Evolutionary conservation across 2,329 filamentous ascomycete species (phyloP).

Genomic region (Rutstroemia sp.): DNA sequence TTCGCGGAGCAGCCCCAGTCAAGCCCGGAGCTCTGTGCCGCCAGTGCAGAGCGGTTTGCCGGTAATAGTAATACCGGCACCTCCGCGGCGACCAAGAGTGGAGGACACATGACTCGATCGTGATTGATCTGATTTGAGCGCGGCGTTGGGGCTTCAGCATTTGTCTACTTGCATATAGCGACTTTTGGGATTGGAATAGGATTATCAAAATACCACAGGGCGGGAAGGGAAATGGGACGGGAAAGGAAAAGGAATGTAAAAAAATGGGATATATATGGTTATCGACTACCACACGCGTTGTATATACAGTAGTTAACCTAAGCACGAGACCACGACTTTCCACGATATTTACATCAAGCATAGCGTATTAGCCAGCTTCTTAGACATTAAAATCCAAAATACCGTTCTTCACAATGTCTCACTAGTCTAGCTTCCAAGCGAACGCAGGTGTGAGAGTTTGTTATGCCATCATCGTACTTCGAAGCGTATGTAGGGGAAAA

Average conservation of each 20-base stretch:
- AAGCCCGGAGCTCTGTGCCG: constrained; percentile 14
- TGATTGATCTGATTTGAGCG: constrained; percentile 7
- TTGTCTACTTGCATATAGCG: not conserved
- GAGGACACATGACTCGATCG: not conserved
- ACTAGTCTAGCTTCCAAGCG: too few relatives aligned
- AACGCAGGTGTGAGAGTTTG: too few relatives aligned
- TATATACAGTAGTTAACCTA: not conserved
- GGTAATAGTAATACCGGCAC: constrained; percentile 26
- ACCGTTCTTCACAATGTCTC: too few relatives aligned
- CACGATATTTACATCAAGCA: not conserved
- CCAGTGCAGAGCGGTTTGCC: constrained; percentile 18
- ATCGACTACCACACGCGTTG: not conserved
- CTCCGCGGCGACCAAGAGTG: constrained; percentile 18
- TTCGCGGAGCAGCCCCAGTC: constrained; percentile 14
- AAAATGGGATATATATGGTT: not conserved
- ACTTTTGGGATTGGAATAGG: not conserved
- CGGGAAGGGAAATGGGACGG: not conserved
- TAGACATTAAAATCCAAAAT: too few relatives aligned
- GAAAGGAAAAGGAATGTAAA: not conserved
- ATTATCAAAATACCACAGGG: not conserved
- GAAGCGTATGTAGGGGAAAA: too few relatives aligned
- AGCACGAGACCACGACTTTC: not conserved
- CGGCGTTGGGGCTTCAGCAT: constrained; percentile 3
- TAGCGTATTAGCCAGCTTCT: not conserved
- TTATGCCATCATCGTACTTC: too few relatives aligned